Evolutionary conservation across 2,329 filamentous ascomycete species (phyloP), one percentile per base, ranked within the genome.

Genomic region (Aspergillus clavatus): DNA sequence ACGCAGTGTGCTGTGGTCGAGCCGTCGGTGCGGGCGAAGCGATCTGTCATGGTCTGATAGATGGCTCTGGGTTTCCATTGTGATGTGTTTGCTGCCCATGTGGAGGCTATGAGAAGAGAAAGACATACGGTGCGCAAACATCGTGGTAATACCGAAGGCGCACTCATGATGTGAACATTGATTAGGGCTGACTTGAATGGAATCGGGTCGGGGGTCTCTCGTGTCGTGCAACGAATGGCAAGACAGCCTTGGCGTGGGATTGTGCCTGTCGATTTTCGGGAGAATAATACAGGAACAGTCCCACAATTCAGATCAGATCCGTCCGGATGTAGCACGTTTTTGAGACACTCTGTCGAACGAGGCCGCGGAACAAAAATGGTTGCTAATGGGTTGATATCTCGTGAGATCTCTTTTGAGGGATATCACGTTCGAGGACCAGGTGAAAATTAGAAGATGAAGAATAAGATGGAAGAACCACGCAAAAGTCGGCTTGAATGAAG

Each of bases 21-120:
- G 10, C 63, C 61, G 52, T 73, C 70, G 8, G 69, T 66, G 14
- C 65, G 65, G 19, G 70, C 68, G 46, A 73, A 74, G 7, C 72
- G 63, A 51, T 75, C 72, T 4, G 72, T 75, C 53, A 75, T 59
- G 26, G 72, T 64, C 47, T 74, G 72, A 45, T 75, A 75, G 42
- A 75, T 66, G 1, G 69, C 68, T 43, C 71, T 66, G 12, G 56
- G 43, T 38, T 66, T 67, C 72, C 72, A 75, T 44, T 59, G 56
- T 3, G 50, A 46, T 4, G 49, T 60, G n/a, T 40, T 43, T 23
- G 62, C 66, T 23, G 63, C 61, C 12, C 47, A 45, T 7, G 49
- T 5, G 7, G 31, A 35, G 7, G 31, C 31, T 7, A 35, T 16
- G 8, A 35, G 31, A 10, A 35, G 31, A 5, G 10, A 19, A 18